Base-by-base conservation (phyloP, 108 stramenopile genomes). In the Fistulifera solaris region DNA sequence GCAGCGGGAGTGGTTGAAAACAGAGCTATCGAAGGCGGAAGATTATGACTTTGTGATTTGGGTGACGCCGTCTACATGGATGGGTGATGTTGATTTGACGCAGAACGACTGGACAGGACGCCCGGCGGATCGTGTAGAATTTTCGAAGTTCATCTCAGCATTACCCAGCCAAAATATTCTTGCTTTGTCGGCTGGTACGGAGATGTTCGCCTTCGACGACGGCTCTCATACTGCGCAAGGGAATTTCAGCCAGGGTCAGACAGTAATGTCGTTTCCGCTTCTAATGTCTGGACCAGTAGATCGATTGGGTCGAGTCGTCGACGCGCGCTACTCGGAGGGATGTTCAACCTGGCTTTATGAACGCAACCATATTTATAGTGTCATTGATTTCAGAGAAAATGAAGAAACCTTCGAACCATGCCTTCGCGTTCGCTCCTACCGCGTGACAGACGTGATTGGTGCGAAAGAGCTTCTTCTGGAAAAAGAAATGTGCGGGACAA, bases 171-270 rank as follows among this genome's bases (percentile, higher is more conserved):
- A 10, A 48, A 76, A 76, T 49, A 15, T 76, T 35, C 49, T 80
- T n/a, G 75, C 68, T 10, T 41, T 76, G 6, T 66, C 72, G 8
- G 69, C 59, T 13, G 75, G 75, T 43, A 61, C 75, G 44, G 75
- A 80, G 57, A 76, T 76, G 75, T 50, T 80, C 17, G 78, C 73
- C 8, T 80, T 73, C 59, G 78, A 80, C 38, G 75, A 76, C 58
- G 78, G 78, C 31, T 61, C 62, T 14, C 65, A 62, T 45, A 75
- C 78, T 11, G 67, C 73, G 61, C 73, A 67, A 53, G 75, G 75
- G 0, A 55, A 57, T 26, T 54, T 62, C 23, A 27, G 12, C 12
- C 15, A 3, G 19, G 23, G 12, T 12, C 3, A 39, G 17, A 57
- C 50, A 12, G 68, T 65, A 5, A 52, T 56, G 10, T 72, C 75